Conservation (phyloP, 805 yeast species). For the Myxozyma sirexii region DNA sequence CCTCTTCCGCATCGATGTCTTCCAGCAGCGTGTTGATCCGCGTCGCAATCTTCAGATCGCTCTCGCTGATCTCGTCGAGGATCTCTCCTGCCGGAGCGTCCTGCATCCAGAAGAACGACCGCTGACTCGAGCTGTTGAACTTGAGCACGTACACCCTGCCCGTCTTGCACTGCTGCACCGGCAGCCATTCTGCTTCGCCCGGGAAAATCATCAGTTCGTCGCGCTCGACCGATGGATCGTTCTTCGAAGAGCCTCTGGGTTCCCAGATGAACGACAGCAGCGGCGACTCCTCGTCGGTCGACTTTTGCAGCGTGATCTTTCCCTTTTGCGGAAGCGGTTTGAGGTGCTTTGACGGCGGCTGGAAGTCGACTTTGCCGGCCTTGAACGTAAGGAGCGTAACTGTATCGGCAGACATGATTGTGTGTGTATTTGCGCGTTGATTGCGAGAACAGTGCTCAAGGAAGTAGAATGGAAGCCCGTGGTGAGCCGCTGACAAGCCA, state of each 20-base stretch:
- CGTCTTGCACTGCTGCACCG: slow-evolving; percentile 65
- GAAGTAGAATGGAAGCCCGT: not conserved
- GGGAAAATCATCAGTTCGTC: slow-evolving; percentile 72
- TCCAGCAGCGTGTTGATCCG: slow-evolving; percentile 54
- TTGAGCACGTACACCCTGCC: slow-evolving; percentile 77
- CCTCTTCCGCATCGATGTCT: slow-evolving; percentile 41
- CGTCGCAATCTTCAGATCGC: slow-evolving; percentile 55
- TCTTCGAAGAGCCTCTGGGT: slow-evolving; percentile 54
- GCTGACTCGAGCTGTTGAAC: slow-evolving; percentile 64
- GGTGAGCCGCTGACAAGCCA: not conserved
- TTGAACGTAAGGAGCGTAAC: slow-evolving; percentile 51
- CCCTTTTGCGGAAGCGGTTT: slow-evolving; percentile 77
- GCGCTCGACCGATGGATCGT: slow-evolving; percentile 45
- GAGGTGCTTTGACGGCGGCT: slow-evolving; percentile 60
- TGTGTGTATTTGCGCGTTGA: not conserved
- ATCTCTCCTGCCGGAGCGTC: slow-evolving; percentile 67
- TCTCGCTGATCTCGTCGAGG: slow-evolving; percentile 54
- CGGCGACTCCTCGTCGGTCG: slow-evolving; percentile 68
- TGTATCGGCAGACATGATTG: slow-evolving; percentile 14
- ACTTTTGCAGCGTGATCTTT: slow-evolving; percentile 56
- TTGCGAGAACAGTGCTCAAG: not conserved
- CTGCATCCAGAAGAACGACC: slow-evolving; percentile 70
- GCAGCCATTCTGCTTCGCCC: slow-evolving; percentile 81
- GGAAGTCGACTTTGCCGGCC: slow-evolving; percentile 75
- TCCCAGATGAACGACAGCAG: slow-evolving; percentile 73